Percentiles rank a stretch among this genome's conserved stretches.
Conservation (phyloP, 306 rosid species). For the Cucumis cinereus region DNA sequence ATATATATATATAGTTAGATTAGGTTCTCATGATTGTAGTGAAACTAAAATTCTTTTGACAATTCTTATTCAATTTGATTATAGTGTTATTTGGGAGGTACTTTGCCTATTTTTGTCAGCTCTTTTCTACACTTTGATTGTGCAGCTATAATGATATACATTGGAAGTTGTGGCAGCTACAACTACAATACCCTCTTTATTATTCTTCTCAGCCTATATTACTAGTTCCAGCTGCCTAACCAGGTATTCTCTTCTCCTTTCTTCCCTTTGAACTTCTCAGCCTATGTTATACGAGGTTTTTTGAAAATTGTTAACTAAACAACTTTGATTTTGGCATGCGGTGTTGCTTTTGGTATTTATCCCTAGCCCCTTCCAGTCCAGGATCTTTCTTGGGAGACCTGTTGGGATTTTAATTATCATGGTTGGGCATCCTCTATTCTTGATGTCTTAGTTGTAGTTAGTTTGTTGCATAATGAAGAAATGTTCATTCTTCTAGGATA, state of each 20-base stretch:
- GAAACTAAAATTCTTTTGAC: slow-evolving; percentile 2
- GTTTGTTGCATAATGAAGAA: no score
- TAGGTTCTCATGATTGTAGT: not conserved
- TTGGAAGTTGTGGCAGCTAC: not conserved
- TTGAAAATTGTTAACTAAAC: not conserved
- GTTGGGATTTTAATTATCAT: no score
- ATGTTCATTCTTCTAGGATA: not conserved
- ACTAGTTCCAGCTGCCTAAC: not conserved
- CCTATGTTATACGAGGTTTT: not conserved
- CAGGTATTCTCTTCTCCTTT: not conserved
- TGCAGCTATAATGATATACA: not conserved
- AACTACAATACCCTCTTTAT: not conserved
- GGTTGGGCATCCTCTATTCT: no score
- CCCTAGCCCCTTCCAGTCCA: no score
- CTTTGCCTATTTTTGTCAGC: not conserved
- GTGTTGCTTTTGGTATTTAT: no score
- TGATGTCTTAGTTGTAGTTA: no score
- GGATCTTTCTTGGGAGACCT: no score
- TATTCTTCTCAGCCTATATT: not conserved
- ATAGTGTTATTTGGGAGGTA: not conserved
- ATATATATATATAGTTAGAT: not conserved
- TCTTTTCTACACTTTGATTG: not conserved
- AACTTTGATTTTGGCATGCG: not conserved
- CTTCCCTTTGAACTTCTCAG: not conserved
- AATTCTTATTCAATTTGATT: not conserved